Percentiles rank a stretch among this genome's conserved stretches.
Conservation (phyloP, 148 eudicot species). For the Dysphania ambrosioides region DNA sequence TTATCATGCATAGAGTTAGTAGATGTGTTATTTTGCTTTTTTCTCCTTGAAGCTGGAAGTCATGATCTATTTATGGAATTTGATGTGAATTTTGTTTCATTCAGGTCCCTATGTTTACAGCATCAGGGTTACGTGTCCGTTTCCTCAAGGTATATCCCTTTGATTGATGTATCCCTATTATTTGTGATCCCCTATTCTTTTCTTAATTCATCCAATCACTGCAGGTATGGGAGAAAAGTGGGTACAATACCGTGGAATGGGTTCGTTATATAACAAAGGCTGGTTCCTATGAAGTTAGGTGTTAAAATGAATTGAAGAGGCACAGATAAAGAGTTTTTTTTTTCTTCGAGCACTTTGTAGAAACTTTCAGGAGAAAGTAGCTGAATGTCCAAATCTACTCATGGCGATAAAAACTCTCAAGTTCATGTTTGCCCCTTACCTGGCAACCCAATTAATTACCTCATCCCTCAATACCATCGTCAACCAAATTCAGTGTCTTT, state of each 20-base stretch:
- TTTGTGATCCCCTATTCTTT: neutral
- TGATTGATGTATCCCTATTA: neutral
- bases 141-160: conserved; percentile 67
- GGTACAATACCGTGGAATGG: conserved; percentile 97
- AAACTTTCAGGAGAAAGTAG: conserved; percentile 11
- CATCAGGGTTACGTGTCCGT: conserved; percentile 96
- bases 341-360: conserved; percentile 10
- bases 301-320: conserved; percentile 24
- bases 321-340: neutral
- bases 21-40: neutral
- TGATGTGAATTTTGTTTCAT: conserved; percentile 16
- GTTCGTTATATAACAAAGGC: conserved; percentile 97
- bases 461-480: neutral
- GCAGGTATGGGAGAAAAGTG: conserved; percentile 97
- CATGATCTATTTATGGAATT: neutral
- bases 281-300: conserved; percentile 80
- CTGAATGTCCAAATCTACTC: neutral
- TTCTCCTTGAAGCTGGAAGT: neutral
- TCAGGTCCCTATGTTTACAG: conserved; percentile 99
- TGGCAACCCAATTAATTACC: neutral
- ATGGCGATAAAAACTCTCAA: conserved; percentile 1
- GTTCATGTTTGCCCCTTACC: conserved; percentile 12
- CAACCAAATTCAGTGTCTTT: conserved; percentile 15
- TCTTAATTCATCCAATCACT: neutral
- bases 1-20: neutral